Conservation (phyloP, 2,329 filamentous ascomycete species). For the Cladorrhinum sp. region DNA sequence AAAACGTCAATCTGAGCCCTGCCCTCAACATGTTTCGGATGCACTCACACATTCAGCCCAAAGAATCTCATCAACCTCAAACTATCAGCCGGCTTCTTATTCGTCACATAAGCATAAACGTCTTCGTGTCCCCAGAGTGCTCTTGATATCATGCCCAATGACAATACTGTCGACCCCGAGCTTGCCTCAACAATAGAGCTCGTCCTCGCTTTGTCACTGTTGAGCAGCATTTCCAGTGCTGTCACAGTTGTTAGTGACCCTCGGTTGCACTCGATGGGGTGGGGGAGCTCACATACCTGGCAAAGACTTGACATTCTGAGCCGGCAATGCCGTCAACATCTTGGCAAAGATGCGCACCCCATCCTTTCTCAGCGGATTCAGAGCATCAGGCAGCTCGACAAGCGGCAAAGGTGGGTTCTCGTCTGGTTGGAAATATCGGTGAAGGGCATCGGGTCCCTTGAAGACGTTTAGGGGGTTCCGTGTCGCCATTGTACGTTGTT, state of each 20-base stretch:
- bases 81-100: constrained; percentile 55
- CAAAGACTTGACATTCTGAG: constrained; percentile 63
- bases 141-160: constrained; percentile 54
- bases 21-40: neutral
- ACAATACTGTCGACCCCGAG: constrained; percentile 61
- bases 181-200: constrained; percentile 57
- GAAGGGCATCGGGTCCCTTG: constrained; percentile 54
- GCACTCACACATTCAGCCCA: constrained; percentile 48
- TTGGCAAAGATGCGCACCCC: constrained; percentile 63
- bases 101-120: constrained; percentile 54
- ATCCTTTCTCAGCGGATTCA: constrained; percentile 57
- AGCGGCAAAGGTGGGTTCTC: constrained; percentile 56
- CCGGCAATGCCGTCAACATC: constrained; percentile 63
- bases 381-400: constrained; percentile 55
- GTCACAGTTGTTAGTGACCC: neutral
- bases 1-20: neutral
- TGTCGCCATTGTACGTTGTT: neutral
- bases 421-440: constrained; percentile 59
- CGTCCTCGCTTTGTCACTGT: constrained; percentile 43
- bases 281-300: constrained; percentile 41
- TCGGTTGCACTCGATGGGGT: neutral
- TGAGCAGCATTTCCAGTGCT: constrained; percentile 52
- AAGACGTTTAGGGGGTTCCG: constrained; percentile 49
- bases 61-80: constrained; percentile 59
- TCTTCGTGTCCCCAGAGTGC: constrained; percentile 51